phyloP scores from a whole-genome alignment of 2,329 filamentous ascomycete species.

The Fusarium continuum region DNA sequence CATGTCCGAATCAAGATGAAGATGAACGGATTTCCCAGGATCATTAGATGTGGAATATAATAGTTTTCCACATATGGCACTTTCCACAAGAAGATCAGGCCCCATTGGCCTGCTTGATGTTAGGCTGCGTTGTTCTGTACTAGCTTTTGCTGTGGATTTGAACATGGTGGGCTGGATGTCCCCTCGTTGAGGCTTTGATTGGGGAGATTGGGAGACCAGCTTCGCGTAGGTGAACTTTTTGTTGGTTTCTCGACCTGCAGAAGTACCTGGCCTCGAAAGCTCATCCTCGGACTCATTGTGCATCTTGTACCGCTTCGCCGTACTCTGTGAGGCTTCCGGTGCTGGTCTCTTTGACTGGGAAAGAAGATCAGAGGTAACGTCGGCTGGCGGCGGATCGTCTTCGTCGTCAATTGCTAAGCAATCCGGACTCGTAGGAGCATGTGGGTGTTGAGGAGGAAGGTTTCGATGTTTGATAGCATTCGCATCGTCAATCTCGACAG shows the following conservation, averaged over 20 bases:
- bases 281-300: slow-evolving; percentile 45
- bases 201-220: slow-evolving; percentile 6
- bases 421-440: slow-evolving; percentile 39
- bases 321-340: slow-evolving; percentile 2
- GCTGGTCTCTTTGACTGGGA: slow-evolving; percentile 7
- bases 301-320: slow-evolving; percentile 22
- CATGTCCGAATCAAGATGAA: slow-evolving; percentile 5
- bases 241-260: not conserved
- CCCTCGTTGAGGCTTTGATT: slow-evolving; percentile 25
- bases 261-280: slow-evolving; percentile 24
- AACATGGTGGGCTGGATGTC: slow-evolving; percentile 44
- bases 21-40: not conserved
- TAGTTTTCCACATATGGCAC: slow-evolving; percentile 40
- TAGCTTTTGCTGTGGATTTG: not conserved
- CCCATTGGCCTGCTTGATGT: not conserved
- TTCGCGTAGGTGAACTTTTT: slow-evolving; percentile 29
- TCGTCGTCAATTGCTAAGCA: slow-evolving; percentile 13
- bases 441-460: slow-evolving; percentile 15
- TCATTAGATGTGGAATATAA: not conserved
- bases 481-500: slow-evolving; percentile 15
- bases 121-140: not conserved
- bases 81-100: slow-evolving; percentile 20
- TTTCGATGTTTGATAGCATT: slow-evolving; percentile 22
- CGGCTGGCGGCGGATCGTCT: slow-evolving; percentile 30
- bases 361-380: slow-evolving; percentile 39